Percentiles rank a stretch among this genome's conserved stretches.
Conservation (phyloP, 2,329 filamentous ascomycete genomes). For the Coniochaeta sp. region DNA sequence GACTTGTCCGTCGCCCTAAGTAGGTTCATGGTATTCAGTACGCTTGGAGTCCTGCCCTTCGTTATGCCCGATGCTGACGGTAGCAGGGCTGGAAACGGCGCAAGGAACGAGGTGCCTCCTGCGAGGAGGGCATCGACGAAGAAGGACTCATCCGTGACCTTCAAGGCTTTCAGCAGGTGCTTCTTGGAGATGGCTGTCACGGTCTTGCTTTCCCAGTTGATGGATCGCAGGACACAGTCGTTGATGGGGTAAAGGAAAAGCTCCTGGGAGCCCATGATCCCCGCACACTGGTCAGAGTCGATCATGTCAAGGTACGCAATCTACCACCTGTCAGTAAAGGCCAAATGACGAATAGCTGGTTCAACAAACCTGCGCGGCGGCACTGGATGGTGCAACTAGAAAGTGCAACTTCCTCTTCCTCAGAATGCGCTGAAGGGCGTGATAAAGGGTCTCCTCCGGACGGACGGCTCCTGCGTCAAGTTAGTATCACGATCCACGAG, state of each 20-base stretch:
- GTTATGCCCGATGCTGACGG: constrained; percentile 39
- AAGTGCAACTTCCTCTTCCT: constrained; percentile 64
- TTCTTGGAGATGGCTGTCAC: constrained; percentile 61
- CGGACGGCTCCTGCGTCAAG: constrained; percentile 55
- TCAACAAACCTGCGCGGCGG: constrained; percentile 68
- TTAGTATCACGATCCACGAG: constrained; percentile 18
- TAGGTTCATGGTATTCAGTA: constrained; percentile 73
- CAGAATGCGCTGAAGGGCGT: constrained; percentile 69
- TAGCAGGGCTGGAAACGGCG: constrained; percentile 70
- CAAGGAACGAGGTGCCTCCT: constrained; percentile 73
- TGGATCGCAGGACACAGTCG: constrained; percentile 59
- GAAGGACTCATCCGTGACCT: constrained; percentile 54
- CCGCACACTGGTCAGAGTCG: constrained; percentile 62
- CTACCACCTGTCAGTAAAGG: constrained; percentile 29
- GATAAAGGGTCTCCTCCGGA: constrained; percentile 67
- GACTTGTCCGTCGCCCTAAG: constrained; percentile 63
- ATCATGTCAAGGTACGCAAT: constrained; percentile 70
- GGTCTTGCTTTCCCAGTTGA: constrained; percentile 62
- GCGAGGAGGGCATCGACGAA: constrained; percentile 82
- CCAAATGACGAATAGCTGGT: no score
- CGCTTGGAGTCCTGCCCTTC: constrained; percentile 49
- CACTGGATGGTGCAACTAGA: constrained; percentile 79
- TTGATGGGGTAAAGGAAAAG: constrained; percentile 79
- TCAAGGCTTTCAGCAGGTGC: constrained; percentile 61
- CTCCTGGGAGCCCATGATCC: constrained; percentile 78